Percentiles rank a stretch among this genome's conserved stretches.
Evolutionary conservation across 208 protist genomes (phyloP).

Genomic region (Herpetomonas samuelpessoai): DNA sequence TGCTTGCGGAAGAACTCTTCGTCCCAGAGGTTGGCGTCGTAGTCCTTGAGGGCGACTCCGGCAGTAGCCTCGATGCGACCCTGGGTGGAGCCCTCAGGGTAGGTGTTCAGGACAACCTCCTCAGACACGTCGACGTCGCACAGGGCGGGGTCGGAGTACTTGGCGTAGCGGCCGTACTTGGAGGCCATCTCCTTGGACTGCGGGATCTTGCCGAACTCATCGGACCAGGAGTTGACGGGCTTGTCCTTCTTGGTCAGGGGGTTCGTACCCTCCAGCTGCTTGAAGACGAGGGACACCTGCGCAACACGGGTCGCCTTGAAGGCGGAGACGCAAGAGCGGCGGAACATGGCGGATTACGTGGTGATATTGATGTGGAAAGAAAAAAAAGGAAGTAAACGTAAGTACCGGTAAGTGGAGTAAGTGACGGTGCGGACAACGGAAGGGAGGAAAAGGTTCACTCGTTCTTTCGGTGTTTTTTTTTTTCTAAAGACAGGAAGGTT

Average conservation of each 20-base stretch:
- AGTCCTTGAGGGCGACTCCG: slow-evolving; percentile 83
- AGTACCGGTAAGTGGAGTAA: neutral
- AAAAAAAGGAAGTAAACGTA: too few relatives aligned
- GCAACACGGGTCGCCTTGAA: slow-evolving; percentile 61
- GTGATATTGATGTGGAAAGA: slow-evolving; percentile 5
- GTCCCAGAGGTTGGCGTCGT: slow-evolving; percentile 85
- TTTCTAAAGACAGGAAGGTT: slow-evolving; percentile 5
- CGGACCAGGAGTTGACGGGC: slow-evolving; percentile 75
- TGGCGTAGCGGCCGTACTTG: slow-evolving; percentile 85
- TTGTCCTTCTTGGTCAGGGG: slow-evolving; percentile 86
- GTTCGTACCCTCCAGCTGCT: slow-evolving; percentile 75
- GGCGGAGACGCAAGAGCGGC: slow-evolving; percentile 51
- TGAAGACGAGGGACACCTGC: slow-evolving; percentile 70
- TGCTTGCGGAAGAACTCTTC: slow-evolving; percentile 92
- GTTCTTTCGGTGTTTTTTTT: slow-evolving; percentile 3
- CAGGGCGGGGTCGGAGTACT: slow-evolving; percentile 83
- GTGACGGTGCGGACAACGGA: neutral
- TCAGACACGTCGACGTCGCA: slow-evolving; percentile 73
- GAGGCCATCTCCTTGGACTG: slow-evolving; percentile 63
- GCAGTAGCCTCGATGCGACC: slow-evolving; percentile 84
- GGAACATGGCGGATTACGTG: too few relatives aligned
- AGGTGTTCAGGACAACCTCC: slow-evolving; percentile 91
- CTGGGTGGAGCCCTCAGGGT: slow-evolving; percentile 68
- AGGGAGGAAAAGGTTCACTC: neutral
- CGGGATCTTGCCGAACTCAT: slow-evolving; percentile 86